Conservation (phyloP, 2,329 filamentous ascomycete species). For the Emmonsiellopsis sp. region DNA sequence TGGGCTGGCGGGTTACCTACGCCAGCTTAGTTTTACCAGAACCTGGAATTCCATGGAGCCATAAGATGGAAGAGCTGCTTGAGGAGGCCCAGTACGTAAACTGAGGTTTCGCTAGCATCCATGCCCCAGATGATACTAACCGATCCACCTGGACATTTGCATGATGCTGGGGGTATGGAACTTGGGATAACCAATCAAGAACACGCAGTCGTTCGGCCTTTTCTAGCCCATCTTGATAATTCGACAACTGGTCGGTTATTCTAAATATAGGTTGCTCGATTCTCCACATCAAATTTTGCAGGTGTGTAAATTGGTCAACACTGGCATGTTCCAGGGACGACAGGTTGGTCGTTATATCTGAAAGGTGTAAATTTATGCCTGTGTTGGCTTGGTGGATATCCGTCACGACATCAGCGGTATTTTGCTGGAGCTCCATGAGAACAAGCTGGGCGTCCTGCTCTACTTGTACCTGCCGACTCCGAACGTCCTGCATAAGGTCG, state of each 20-base stretch:
- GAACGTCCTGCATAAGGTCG: background rate
- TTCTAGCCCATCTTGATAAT: background rate
- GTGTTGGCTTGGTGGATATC: background rate
- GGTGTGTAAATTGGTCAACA: background rate
- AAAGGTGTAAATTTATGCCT: no score
- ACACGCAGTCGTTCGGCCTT: background rate
- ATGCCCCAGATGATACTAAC: conserved; percentile 9
- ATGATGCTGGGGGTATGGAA: conserved; percentile 12
- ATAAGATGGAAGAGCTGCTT: conserved; percentile 10
- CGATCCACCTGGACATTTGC: conserved; percentile 1
- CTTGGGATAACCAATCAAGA: conserved; percentile 11
- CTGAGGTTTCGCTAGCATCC: conserved; percentile 11
- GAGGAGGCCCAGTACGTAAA: conserved; percentile 10
- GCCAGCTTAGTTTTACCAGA: conserved; percentile 14
- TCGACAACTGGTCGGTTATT: background rate
- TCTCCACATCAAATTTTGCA: background rate
- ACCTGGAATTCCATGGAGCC: conserved; percentile 15
- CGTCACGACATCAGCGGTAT: background rate
- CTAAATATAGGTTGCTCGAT: background rate
- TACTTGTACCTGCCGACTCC: no score
- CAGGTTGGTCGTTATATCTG: no score
- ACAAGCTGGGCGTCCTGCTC: background rate
- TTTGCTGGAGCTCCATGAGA: background rate
- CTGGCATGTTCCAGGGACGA: background rate
- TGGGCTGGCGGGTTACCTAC: background rate